These are phyloP conservation scores for Aspergillus conjunctus DNA, from an alignment of 495 filamentous ascomycete genomes.

Conservation along the genomic window DNA sequence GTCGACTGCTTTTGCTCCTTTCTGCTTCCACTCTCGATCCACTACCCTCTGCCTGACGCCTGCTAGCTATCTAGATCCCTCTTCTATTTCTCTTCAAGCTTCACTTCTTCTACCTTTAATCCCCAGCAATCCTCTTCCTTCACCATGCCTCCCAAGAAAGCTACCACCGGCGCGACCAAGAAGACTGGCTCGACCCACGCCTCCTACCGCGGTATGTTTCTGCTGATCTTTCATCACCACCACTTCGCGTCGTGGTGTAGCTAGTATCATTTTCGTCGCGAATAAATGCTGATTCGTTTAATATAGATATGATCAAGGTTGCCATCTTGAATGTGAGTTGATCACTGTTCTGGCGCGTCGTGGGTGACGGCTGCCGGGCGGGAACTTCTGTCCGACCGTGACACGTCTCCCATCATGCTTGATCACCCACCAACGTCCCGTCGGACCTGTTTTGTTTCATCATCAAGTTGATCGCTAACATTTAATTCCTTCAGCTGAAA, in stretches of 20 bases:
- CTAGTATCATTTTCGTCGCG: constrained; percentile 43
- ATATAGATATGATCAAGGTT: constrained; percentile 69
- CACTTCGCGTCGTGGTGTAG: constrained; percentile 45
- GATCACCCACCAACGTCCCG: constrained; percentile 31
- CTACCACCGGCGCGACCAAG: constrained; percentile 28
- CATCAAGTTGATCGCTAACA: constrained; percentile 37
- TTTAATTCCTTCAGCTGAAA: constrained; percentile 55
- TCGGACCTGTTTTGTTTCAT: constrained; percentile 21
- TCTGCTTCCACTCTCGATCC: constrained; percentile 28
- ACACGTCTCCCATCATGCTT: constrained; percentile 38
- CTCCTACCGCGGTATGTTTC: constrained; percentile 63
- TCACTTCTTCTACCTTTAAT: constrained; percentile 19
- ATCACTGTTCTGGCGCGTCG: constrained; percentile 40
- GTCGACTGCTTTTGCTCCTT: constrained; percentile 31
- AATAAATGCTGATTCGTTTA: constrained; percentile 49
- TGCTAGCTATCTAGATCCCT: constrained; percentile 23
- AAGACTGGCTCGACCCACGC: constrained; percentile 51
- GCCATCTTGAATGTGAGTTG: constrained; percentile 66
- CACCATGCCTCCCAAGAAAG: constrained; percentile 60
- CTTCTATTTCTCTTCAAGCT: constrained; percentile 20
- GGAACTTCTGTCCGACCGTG: constrained; percentile 41
- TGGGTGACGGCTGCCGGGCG: constrained; percentile 40
- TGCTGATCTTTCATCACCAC: constrained; percentile 44
- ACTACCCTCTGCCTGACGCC: constrained; percentile 9
- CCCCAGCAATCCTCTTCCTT: constrained; percentile 23